Evolutionary conservation across 75 land plant species (phyloP).

Genomic region (Cupressus sempervirens): DNA sequence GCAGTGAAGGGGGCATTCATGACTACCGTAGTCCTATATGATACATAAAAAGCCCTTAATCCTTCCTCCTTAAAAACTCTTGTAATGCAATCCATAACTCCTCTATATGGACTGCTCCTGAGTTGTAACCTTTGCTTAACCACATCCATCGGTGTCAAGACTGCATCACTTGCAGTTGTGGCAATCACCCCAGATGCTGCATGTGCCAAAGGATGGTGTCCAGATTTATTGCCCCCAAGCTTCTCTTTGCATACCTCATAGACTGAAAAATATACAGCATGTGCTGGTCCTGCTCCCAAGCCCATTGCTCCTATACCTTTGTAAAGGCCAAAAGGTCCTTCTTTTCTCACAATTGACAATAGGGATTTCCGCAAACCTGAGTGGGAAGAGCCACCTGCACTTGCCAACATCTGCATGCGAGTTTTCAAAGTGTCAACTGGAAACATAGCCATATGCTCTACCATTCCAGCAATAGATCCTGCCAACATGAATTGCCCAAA

Average conservation of each 20-base stretch:
- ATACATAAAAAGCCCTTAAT: conserved; percentile 30
- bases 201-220: conserved; percentile 40
- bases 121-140: conserved; percentile 45
- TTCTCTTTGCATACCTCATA: conserved; percentile 31
- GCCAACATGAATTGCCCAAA: conserved; percentile 48
- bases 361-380: conserved; percentile 16
- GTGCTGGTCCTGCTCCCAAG: conserved; percentile 46
- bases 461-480: conserved; percentile 46
- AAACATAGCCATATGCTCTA: conserved; percentile 47
- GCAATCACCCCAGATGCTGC: conserved; percentile 33
- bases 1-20: conserved; percentile 49
- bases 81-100: conserved; percentile 29
- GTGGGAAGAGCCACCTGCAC: conserved; percentile 25
- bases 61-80: conserved; percentile 33
- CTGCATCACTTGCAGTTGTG: conserved; percentile 48
- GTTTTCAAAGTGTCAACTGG: conserved; percentile 48
- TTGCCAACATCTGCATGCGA: conserved; percentile 43
- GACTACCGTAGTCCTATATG: conserved; percentile 32
- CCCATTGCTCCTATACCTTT: conserved; percentile 47
- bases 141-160: conserved; percentile 49
- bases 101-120: conserved; percentile 26
- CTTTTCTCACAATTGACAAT: conserved; percentile 22
- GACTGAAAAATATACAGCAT: conserved; percentile 42
- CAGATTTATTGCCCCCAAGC: conserved; percentile 30
- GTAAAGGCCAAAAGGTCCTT: conserved; percentile 43